These are phyloP conservation scores for Radiomyces spectabilis DNA, from an alignment of 192 early-diverging fungal genomes.

Conservation along the genomic window DNA sequence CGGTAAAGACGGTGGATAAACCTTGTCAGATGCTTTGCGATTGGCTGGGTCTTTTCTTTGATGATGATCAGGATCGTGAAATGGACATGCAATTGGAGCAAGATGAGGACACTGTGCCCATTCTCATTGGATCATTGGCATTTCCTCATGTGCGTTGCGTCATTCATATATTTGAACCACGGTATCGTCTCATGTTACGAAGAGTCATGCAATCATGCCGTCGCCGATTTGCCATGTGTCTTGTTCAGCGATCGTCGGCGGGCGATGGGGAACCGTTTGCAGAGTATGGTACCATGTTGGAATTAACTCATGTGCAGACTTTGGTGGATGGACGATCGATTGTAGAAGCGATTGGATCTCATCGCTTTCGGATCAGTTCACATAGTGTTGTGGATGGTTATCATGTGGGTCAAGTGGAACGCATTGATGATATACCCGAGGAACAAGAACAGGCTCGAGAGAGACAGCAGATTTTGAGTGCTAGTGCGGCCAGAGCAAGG, in stretches of 20 bases:
- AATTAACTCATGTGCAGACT: slow-evolving; percentile 31
- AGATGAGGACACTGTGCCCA: slow-evolving; percentile 32
- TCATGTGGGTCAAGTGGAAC: slow-evolving; percentile 36
- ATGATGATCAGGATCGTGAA: slow-evolving; percentile 9
- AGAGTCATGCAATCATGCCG: slow-evolving; percentile 33
- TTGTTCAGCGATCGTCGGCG: slow-evolving; percentile 10
- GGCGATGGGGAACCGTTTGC: slow-evolving; percentile 21
- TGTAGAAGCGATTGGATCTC: slow-evolving; percentile 42
- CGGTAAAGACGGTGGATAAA: slow-evolving; percentile 24
- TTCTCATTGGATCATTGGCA: slow-evolving; percentile 49
- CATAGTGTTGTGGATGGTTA: slow-evolving; percentile 38
- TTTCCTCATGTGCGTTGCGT: slow-evolving; percentile 52
- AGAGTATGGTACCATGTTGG: slow-evolving; percentile 44
- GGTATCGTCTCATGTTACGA: slow-evolving; percentile 54
- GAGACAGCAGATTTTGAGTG: neutral
- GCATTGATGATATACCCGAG: slow-evolving; percentile 35
- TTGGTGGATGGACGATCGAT: slow-evolving; percentile 43
- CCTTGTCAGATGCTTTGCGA: slow-evolving; percentile 20
- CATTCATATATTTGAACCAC: slow-evolving; percentile 59
- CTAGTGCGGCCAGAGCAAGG: neutral
- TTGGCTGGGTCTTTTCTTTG: slow-evolving; percentile 9
- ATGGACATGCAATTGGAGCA: slow-evolving; percentile 10
- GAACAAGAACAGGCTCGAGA: slow-evolving; percentile 12
- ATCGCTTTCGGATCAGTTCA: slow-evolving; percentile 32
- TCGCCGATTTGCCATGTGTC: slow-evolving; percentile 47